Conservation (phyloP, 225 moss, liverwort and hornwort species). For the Takakia lepidozioides region DNA sequence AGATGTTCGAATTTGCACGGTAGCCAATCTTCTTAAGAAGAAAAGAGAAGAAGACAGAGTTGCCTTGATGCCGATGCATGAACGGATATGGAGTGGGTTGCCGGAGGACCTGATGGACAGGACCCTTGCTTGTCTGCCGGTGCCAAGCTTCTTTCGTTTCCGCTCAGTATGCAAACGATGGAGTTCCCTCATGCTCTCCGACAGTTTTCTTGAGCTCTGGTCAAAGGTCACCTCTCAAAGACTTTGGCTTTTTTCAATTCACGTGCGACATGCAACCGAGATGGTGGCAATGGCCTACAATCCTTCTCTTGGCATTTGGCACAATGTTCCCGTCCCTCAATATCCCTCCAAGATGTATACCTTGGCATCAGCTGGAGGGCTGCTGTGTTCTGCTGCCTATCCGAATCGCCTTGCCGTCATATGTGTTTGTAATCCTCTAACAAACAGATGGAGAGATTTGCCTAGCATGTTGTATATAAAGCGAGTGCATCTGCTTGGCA, state of each 20-base stretch:
- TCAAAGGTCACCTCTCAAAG: conserved; percentile 44
- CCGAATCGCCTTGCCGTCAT: conserved; percentile 57
- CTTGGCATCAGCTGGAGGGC: conserved; percentile 49
- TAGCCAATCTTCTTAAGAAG: conserved; percentile 45
- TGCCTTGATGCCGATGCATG: conserved; percentile 53
- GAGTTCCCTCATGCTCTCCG: conserved; percentile 40
- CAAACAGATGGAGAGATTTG: conserved; percentile 38
- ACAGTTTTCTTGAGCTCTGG: conserved; percentile 48
- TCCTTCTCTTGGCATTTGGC: conserved; percentile 49
- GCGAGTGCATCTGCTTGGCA: conserved; percentile 51
- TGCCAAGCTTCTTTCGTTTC: conserved; percentile 54
- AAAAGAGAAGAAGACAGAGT: conserved; percentile 44
- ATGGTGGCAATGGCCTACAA: conserved; percentile 66
- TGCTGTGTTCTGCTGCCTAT: conserved; percentile 51
- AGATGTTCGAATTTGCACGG: conserved; percentile 28
- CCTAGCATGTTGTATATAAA: conserved; percentile 62
- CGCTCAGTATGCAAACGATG: conserved; percentile 60
- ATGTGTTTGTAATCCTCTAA: conserved; percentile 53
- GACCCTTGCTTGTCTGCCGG: conserved; percentile 50
- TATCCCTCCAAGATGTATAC: conserved; percentile 58
- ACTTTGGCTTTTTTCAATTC: conserved; percentile 48
- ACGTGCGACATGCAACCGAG: conserved; percentile 35
- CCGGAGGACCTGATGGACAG: conserved; percentile 54
- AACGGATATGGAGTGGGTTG: conserved; percentile 53
- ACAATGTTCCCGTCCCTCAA: conserved; percentile 49